Evolutionary conservation across 2,329 filamentous ascomycete genomes (phyloP).

Genomic region (Zalaria obscura): DNA sequence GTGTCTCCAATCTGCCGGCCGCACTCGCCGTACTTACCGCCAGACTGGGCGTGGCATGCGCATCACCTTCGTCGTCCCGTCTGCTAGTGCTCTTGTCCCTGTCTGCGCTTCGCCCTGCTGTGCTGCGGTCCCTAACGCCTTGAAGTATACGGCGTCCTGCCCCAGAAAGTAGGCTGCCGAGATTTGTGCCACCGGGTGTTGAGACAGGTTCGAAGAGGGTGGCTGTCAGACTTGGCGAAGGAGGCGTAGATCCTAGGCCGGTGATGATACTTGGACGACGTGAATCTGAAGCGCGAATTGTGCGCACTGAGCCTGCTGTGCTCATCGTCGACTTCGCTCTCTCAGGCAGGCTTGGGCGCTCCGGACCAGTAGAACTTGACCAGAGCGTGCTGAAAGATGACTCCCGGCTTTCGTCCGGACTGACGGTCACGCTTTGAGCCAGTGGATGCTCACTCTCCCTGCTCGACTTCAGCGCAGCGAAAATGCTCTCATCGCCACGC

Average conservation of each 20-base stretch:
- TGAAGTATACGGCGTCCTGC: conserved; percentile 32
- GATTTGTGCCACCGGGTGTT: conserved; percentile 24
- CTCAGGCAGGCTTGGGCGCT: conserved; percentile 17
- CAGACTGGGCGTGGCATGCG: conserved; percentile 50
- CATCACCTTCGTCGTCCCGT: conserved; percentile 45
- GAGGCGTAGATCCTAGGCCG: conserved; percentile 18
- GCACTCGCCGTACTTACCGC: conserved; percentile 48
- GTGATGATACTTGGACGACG: conserved; percentile 8
- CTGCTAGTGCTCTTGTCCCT: conserved; percentile 49
- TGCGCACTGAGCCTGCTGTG: conserved; percentile 28
- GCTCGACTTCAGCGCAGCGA: conserved; percentile 32
- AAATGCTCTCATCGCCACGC: conserved; percentile 43
- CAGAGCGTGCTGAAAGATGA: conserved; percentile 1
- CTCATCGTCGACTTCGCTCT: conserved; percentile 27
- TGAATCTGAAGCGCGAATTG: conserved; percentile 27
- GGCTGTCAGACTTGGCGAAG: conserved; percentile 28
- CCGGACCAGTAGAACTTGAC: conserved; percentile 6
- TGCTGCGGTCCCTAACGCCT: conserved; percentile 25
- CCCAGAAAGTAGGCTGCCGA: conserved; percentile 32
- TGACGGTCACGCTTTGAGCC: conserved; percentile 59
- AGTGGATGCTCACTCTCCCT: conserved; percentile 54
- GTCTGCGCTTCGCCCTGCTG: conserved; percentile 32
- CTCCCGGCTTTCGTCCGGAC: conserved; percentile 35
- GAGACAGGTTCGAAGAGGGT: conserved; percentile 30
- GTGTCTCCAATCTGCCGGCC: conserved; percentile 42